Conservation (phyloP, 352 stramenopile species). For the Thraustochytrium striatum region DNA sequence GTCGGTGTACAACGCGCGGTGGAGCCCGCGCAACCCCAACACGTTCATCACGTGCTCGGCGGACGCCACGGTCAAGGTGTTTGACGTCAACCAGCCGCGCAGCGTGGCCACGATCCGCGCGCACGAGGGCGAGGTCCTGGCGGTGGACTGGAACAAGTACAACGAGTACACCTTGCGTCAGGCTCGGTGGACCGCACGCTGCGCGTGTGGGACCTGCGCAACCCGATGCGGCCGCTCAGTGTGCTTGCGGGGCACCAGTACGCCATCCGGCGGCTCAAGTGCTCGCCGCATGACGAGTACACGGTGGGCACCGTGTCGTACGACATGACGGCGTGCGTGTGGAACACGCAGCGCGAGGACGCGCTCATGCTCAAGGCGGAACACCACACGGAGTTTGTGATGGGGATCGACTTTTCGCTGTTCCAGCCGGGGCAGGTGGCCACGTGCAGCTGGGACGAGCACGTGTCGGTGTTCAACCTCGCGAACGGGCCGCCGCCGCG, state of each 20-base stretch:
- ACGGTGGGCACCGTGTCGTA: constrained; percentile 77
- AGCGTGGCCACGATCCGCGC: constrained; percentile 66
- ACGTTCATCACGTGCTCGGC: constrained; percentile 71
- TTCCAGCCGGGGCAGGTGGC: constrained; percentile 27
- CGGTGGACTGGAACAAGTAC: constrained; percentile 87
- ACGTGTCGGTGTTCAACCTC: constrained; percentile 42
- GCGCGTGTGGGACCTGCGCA: constrained; percentile 78
- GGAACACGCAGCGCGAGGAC: constrained; percentile 71
- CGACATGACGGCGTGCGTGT: constrained; percentile 81
- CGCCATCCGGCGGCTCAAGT: constrained; percentile 73
- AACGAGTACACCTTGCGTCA: constrained; percentile 77
- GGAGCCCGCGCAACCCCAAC: constrained; percentile 69
- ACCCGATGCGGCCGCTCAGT: constrained; percentile 64
- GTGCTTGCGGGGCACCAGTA: constrained; percentile 73
- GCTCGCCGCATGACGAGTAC: constrained; percentile 70
- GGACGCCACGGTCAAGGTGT: constrained; percentile 70
- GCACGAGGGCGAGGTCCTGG: constrained; percentile 73
- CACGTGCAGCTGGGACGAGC: constrained; percentile 40
- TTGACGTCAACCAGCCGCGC: constrained; percentile 64
- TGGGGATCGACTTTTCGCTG: constrained; percentile 53
- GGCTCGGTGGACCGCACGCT: constrained; percentile 74
- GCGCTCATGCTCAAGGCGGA: constrained; percentile 55
- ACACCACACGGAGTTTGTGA: constrained; percentile 79
- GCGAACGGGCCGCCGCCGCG: not conserved
- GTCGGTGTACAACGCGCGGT: constrained; percentile 71